Base-by-base conservation (phyloP, 2,329 filamentous ascomycete species). In the Penicillium sclerotigenum region DNA sequence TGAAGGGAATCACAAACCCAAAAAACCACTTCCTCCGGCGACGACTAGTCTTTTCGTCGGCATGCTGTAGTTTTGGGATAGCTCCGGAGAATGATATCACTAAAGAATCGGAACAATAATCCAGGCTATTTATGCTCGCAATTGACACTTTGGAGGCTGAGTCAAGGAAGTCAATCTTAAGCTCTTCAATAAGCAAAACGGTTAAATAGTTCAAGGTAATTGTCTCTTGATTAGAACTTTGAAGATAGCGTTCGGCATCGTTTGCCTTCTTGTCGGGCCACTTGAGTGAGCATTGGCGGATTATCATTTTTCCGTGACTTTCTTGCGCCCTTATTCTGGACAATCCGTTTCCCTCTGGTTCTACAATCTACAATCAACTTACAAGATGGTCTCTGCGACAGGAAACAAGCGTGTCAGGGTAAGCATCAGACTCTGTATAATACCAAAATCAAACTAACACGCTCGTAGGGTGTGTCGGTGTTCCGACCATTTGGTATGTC, bases 1-100 rank as follows among this genome's bases (percentile, higher is more conserved):
- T 11, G 7, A 13, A 45, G 36, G 2, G 22, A 13, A 57, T 49
- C 83, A 68, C 70, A 29, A 70, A 75, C 91, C 91, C 26, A 99
- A 77, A 72, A 97, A 99, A 33, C 94, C 93, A 74, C 90, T 97
- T 57, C 93, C 93, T 64, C 94, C 94, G 64, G 90, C 95, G 52
- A 99, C 91, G 40, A 97, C 86, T 41, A 99, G 80, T 75, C 86
- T 88, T 77, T 91, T 96, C 55, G 85, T 79, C 47, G 82, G 81
- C 62, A 82, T 79, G 51, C 81, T 69, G 18, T 40, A 53, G 54
- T 57, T 56, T 18, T 46, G 28, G 58, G 48, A 54, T 60, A 61
- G 58, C 48, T 59, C 26, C 5, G 34, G 45, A 26, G 20, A 53
- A 56, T 52, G 53, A 56, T 56, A 24, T 52, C 53, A 56, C 38